Base-by-base conservation (phyloP, 1,284 basidiomycete genomes). In the Leccinum fuscescens region DNA sequence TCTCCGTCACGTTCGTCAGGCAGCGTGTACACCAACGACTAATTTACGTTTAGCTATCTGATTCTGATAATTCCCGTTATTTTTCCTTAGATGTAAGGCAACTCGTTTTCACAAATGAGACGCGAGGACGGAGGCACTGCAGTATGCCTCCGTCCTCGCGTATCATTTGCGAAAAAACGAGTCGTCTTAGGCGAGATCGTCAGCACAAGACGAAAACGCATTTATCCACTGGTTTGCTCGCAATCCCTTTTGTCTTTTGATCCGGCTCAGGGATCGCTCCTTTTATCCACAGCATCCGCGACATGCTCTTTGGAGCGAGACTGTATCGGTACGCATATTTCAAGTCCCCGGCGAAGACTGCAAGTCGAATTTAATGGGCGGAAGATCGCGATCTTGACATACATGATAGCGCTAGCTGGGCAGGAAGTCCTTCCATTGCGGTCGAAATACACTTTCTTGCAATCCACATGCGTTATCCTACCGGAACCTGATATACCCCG, bases 241-340 rank as follows among this genome's bases (percentile, higher is more conserved):
- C 57, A 54, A 49, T 62, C 29, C 24, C 42, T 56, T 58, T 64
- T 60, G 50, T 49, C 22, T 63, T 35, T 67, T 72, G 68, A 72
- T 69, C 68, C 69, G 68, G 58, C 44, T 70, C 66, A 69, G 71
- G 60, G 69, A 71, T 59, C 27, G 51, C 66, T 60, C 58, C 55
- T 55, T 62, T 64, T 50, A 24, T 60, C 59, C 50, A 44, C 62
- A 59, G 57, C 56, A 58, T 55, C 62, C 60, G 54, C 56, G 59
- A 53, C 33, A 57, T 51, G 35, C 50, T 55, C 33, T 54, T 56
- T 51, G 17, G 50, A 53, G 57, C 66, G 56, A 60, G 58, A 60
- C 48, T 17, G 27, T 67, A 61, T 67, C 48, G 53, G 42, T 22
- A 24, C n/a, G 48, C 48, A 54, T 37, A 48, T 29, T 42, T 55